A percentile compares a stretch with the other conserved stretches of the same genome.
Evolutionary conservation across 768 basidiomycete genomes (phyloP).

Genomic region (Suillus weaverae): DNA sequence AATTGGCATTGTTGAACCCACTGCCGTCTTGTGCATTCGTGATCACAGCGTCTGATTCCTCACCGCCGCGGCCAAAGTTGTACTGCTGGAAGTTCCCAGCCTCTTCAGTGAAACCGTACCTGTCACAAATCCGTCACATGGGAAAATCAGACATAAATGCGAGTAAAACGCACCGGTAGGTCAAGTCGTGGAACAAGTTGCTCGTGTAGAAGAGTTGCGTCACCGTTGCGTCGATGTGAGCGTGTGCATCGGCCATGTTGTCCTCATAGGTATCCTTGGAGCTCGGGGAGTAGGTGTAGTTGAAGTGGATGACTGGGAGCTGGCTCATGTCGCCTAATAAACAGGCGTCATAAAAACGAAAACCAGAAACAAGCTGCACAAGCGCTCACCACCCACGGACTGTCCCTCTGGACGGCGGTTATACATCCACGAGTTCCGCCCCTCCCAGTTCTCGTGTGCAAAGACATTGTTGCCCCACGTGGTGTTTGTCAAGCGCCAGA

Average conservation of each 20-base stretch:
- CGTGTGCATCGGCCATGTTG: constrained; percentile 69
- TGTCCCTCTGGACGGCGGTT: constrained; percentile 78
- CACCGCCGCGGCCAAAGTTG: constrained; percentile 92
- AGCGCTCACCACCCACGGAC: not conserved
- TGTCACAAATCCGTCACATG: constrained; percentile 27
- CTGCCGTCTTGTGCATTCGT: constrained; percentile 95
- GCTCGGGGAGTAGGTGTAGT: constrained; percentile 76
- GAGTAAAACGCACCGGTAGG: constrained; percentile 53
- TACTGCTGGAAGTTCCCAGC: constrained; percentile 97
- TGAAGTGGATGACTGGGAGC: constrained; percentile 42
- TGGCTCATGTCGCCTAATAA: not conserved
- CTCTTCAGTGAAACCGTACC: constrained; percentile 89
- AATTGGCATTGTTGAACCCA: constrained; percentile 92
- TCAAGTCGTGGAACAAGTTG: constrained; percentile 81
- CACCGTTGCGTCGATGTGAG: constrained; percentile 84
- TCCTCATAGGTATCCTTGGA: constrained; percentile 51
- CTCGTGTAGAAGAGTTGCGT: constrained; percentile 88
- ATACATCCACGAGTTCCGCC: constrained; percentile 57
- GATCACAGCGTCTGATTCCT: constrained; percentile 87
- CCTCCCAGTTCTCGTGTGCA: constrained; percentile 93
- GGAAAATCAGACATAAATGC: not conserved
- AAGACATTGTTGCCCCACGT: constrained; percentile 93
- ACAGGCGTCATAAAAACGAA: not conserved
- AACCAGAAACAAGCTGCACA: not conserved
- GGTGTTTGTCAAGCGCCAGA: constrained; percentile 68